Percentiles rank a stretch among this genome's conserved stretches.
phyloP scores from a whole-genome alignment of 768 basidiomycete species.

The Rhodotorula paludigena region DNA sequence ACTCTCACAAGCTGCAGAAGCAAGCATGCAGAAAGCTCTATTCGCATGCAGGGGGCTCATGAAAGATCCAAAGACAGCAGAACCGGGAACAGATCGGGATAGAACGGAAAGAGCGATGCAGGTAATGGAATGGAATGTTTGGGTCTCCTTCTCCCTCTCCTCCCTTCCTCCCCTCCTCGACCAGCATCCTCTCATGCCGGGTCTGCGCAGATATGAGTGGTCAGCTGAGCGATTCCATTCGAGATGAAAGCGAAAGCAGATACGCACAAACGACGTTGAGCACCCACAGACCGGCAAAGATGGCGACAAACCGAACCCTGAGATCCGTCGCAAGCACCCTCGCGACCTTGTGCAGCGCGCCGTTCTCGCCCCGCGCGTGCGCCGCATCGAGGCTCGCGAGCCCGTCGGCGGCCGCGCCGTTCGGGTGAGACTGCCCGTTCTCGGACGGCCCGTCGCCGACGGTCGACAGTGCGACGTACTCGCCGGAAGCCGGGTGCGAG shows the following conservation, averaged over 20 bases:
- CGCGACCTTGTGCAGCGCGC: conserved; percentile 39
- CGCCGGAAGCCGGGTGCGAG: conserved; percentile 7
- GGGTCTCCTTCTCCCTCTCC: neutral
- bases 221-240: too few species aligned
- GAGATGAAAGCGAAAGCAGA: neutral
- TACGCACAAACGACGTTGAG: conserved; percentile 56
- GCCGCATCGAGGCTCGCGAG: conserved; percentile 13
- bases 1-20: too few species aligned
- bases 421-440: too few species aligned
- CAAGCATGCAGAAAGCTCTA: too few species aligned
- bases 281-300: conserved; percentile 58
- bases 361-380: conserved; percentile 40
- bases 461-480: conserved; percentile 34
- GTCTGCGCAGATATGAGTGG: too few species aligned
- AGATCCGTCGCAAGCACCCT: conserved; percentile 48
- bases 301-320: conserved; percentile 51
- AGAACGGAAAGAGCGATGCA: too few species aligned
- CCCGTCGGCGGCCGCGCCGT: neutral
- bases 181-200: neutral
- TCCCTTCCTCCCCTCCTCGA: too few species aligned
- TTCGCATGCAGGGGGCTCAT: too few species aligned
- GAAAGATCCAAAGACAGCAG: too few species aligned
- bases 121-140: too few species aligned
- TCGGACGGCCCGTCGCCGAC: conserved; percentile 11
- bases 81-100: too few species aligned